Evolutionary conservation across 768 basidiomycete genomes (phyloP), one percentile per base, ranked within the genome.

Genomic region (Psilocybe tampanensis): DNA sequence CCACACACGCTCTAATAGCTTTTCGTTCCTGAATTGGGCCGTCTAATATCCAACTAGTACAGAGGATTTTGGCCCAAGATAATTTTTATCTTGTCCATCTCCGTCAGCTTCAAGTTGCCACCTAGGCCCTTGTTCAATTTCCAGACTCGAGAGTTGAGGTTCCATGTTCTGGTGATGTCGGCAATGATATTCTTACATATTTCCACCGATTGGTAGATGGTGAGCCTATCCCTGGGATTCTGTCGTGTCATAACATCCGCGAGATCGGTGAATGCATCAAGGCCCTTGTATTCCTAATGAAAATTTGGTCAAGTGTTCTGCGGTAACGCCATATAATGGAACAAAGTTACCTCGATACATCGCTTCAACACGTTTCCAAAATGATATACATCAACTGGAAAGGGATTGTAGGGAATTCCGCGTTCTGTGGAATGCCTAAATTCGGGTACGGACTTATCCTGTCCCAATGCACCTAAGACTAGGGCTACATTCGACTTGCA

Each of bases 351-450:
- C 39, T 43, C 19, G 15, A 54, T 56, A 7, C 45, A 36, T n/a
- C 23, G 49, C 17, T 50, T 44, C 13, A 68, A 13, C 1, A 61
- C 58, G 36, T 63, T 64, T 4, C 72, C 70, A 6, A 73, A 49
- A 32, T 68, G 66, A 44, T 67, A 72, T 1, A 72, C 52, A 54
- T 72, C 72, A 2, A 68, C 59, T 23, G 56, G 64, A 57, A 70
- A 72, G 1, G 67, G 66, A 49, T 74, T 61, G 24, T 64, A 70
- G 2, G 59, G 62, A 29, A 29, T 29, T 4, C 29, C 29, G 3
- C 44, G 36, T n/a, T 44, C 41, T 5, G n/a, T 18, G 9, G 61
- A 64, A 4, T 4, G 4, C 29, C 9, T 9, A 19, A 68, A 52
- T 55, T 74, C 70, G 0, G 72, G 71, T 15, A 67, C 69, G 8